Conservation (phyloP, 345 rosid species). For the Xanthoceras sorbifolium region DNA sequence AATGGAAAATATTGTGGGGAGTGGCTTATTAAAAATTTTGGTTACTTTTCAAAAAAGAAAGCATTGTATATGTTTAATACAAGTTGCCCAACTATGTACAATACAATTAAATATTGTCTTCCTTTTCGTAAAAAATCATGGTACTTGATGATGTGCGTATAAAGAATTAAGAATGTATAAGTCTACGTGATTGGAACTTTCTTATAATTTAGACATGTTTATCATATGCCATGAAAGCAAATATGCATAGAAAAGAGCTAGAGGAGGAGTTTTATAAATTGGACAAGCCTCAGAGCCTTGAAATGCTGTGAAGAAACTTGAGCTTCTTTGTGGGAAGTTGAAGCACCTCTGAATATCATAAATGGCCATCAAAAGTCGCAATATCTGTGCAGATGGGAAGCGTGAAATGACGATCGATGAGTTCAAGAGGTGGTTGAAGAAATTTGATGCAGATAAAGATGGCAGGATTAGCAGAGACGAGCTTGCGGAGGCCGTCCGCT, state of each 20-base stretch:
- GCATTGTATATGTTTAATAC: background rate
- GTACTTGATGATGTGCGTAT: no score
- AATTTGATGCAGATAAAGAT: conserved; percentile 8
- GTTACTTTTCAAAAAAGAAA: background rate
- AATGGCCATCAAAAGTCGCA: background rate
- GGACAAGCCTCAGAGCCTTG: background rate
- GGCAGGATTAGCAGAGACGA: conserved; percentile 11
- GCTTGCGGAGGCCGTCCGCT: conserved; percentile 1
- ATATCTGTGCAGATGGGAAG: background rate
- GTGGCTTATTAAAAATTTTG: no score
- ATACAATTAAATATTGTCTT: background rate
- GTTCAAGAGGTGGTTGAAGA: conserved; percentile 18
- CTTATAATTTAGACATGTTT: background rate
- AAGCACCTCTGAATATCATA: background rate
- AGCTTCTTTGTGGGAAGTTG: background rate
- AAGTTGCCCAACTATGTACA: background rate
- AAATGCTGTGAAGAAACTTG: background rate
- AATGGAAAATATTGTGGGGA: no score
- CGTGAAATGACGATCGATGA: conserved; percentile 3
- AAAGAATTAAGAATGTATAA: no score
- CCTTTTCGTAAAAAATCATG: background rate
- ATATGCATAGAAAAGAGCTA: background rate
- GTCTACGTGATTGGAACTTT: background rate
- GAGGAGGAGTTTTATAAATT: background rate
- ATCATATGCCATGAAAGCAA: background rate